Base-by-base conservation (phyloP, 768 basidiomycete species). In the Podaxis rugospora region DNA sequence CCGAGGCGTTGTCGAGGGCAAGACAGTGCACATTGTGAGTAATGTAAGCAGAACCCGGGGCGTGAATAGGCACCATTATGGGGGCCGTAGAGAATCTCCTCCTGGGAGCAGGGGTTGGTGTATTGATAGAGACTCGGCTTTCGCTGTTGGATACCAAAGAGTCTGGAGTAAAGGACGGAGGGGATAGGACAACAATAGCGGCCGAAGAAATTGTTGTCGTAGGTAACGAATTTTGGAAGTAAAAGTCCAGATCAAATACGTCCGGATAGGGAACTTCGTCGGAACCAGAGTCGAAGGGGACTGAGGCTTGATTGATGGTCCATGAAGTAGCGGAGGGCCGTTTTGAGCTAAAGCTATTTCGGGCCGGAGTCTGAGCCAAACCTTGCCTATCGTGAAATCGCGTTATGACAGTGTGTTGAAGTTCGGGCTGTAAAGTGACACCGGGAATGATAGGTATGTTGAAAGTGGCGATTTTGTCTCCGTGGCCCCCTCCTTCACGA, bases 161-260 rank as follows among this genome's bases (percentile, higher is more conserved):
- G 1, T 50, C 18, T 11, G 40, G 42, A 18, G 18, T 32, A 23
- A 39, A 35, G n/a, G 23, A 21, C n/a, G 49, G 28, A 52, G 42
- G 16, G 18, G 42, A 21, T 44, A 18, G 42, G 3, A 47, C 27
- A 14, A 32, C 14, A 23, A 40, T 36, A 35, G 51, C 18, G 1
- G 27, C 28, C 25, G 42, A 11, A 11, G 16, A 35, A 35, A 32
- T 6, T 32, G 28, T 5, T 44, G 7, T 9, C 28, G 28, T 32
- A 9, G 42, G 27, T 5, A 32, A 36, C 18, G 32, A 21, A 47
- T 52, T 28, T 46, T 18, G 51, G 16, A 46, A 44, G 14, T 60
- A 60, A 4, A 42, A n/a, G 25, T 47, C 52, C n/a, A 60, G 32
- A 16, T 60, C 59, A 21, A 60, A 60, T 14, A 60, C 42, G 42